phyloP scores from a whole-genome alignment of 495 filamentous ascomycete genomes.

The Tuber borchii region DNA sequence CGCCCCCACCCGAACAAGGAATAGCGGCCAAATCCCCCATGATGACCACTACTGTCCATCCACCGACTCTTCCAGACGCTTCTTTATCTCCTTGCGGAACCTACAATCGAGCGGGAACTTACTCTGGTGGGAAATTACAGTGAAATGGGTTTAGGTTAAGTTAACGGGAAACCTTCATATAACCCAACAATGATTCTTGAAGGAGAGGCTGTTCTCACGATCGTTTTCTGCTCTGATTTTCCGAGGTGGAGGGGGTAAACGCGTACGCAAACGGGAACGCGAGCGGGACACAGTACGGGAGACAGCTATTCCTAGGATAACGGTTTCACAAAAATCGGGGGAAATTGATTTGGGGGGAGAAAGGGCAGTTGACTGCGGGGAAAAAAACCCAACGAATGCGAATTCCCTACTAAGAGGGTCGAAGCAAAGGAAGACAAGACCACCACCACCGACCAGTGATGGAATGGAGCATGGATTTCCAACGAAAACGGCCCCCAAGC shows the following conservation, averaged over 20 bases:
- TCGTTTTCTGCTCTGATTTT: not conserved
- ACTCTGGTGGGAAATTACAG: not conserved
- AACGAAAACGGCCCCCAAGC: slow-evolving; percentile 30
- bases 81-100: not conserved
- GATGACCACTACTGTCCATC: not conserved
- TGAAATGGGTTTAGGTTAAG: not conserved
- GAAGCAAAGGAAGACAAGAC: not conserved
- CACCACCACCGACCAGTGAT: slow-evolving; percentile 15
- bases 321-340: not conserved
- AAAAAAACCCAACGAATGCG: not conserved
- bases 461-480: slow-evolving; percentile 34
- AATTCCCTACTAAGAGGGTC: not conserved
- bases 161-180: not conserved
- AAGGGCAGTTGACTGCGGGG: not conserved
- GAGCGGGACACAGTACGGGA: not conserved
- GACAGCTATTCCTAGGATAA: not conserved
- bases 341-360: not conserved
- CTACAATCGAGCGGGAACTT: not conserved
- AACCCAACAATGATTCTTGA: not conserved
- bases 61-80: not conserved
- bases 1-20: not conserved
- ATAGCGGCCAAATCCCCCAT: not conserved
- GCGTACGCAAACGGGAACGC: not conserved
- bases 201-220: not conserved
- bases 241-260: not conserved